phyloP scores from a whole-genome alignment of 768 basidiomycete genomes.

The Strobilomyces dryophilus region DNA sequence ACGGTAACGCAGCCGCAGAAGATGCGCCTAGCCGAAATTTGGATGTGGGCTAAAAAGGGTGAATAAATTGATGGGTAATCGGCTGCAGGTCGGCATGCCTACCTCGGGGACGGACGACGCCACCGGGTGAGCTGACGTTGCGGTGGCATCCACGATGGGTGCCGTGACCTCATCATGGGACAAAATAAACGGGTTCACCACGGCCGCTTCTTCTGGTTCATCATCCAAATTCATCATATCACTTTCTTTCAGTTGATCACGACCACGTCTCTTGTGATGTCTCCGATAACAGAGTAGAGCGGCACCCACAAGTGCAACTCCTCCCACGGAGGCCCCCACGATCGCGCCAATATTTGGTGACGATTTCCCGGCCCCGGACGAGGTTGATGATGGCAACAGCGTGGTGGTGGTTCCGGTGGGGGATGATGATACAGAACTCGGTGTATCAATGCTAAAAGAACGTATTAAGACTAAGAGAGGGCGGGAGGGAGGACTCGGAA shows the following conservation, averaged over 20 bases:
- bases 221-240: too few relatives aligned
- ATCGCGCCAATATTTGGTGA: background rate
- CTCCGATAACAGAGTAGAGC: constrained; percentile 7
- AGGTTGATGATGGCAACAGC: background rate
- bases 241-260: too few relatives aligned
- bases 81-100: background rate
- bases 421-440: background rate
- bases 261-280: background rate
- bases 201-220: background rate
- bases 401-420: background rate
- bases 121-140: too few relatives aligned
- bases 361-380: background rate
- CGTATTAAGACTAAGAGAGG: too few relatives aligned
- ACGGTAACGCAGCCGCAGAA: background rate
- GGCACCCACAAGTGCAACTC: background rate
- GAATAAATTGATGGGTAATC: background rate
- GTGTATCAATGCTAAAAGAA: constrained; percentile 2
- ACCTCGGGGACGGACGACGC: background rate
- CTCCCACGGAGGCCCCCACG: constrained; percentile 7
- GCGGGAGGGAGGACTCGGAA: background rate
- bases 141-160: background rate
- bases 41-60: too few relatives aligned
- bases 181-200: constrained; percentile 4
- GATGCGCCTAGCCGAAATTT: background rate
- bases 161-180: background rate